Base-by-base conservation (phyloP, 129 eudicot genomes). In the Tanacetum coccineum region DNA sequence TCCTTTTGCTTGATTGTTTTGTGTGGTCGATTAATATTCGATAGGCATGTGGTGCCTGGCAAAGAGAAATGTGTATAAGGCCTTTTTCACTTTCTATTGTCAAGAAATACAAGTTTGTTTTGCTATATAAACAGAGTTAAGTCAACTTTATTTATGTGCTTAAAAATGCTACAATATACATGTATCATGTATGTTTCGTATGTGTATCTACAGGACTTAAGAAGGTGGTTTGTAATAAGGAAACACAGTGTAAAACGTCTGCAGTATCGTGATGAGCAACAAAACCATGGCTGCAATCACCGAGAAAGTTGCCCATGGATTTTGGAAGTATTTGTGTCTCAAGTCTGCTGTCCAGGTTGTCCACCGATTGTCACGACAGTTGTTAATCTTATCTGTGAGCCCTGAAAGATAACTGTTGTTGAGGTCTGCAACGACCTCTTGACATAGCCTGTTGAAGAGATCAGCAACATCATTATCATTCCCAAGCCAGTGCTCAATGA, bases 401-500 rank as follows among this genome's bases (percentile, higher is more conserved):
- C 70, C 76, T 4, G 88, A 89, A 45, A 86, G 96, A 70, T 82
- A 86, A 68, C 90, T 86, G 62, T 83, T 82, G 5, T 83, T 89
- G 4, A 79, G 79, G 57, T 89, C 96, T 19, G 79, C 87, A 13
- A 83, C 88, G 4, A 89, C 94, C 76, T 89, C 96, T 51, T 84
- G 88, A 62, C 96, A 89, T 4, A 89, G 80, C 19, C 77, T 71
- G 54, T 89, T 83, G 42, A 89, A 89, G 10, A 89, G 78, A 17
- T 84, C 86, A 0, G 95, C 95, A 26, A 86, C 95, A 64, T 89
- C 88, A 4, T 59, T 77, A 61, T 89, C 88, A 44, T 80, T 86
- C 6, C 90, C 95, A 8, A 86, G 83, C 95, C 96, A 83, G 21
- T 86, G 89, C 84, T 89, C 95, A 10, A 89, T 70, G 18, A 89